These are phyloP conservation scores for Ailanthus altissimus DNA, from an alignment of 345 rosid species.

Conservation along the genomic window DNA sequence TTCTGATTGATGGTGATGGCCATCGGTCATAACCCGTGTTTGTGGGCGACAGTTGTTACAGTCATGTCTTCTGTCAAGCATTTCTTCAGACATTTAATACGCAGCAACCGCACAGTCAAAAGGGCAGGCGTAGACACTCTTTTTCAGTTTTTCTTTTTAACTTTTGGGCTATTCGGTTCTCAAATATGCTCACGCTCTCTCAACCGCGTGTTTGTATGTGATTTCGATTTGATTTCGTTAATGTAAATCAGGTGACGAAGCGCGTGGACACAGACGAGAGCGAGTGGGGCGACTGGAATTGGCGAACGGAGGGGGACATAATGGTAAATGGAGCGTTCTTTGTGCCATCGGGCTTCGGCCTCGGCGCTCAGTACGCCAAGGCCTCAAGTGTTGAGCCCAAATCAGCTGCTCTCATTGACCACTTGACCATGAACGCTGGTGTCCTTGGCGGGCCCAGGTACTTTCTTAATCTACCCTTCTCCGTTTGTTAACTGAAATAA, in stretches of 20 bases:
- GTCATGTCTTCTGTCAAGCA: too few relatives aligned
- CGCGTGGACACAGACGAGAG: slow-evolving; percentile 75
- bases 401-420: slow-evolving; percentile 58
- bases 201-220: not conserved
- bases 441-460: slow-evolving; percentile 82
- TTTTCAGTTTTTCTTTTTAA: too few relatives aligned
- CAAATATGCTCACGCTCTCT: not conserved
- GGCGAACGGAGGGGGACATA: slow-evolving; percentile 93
- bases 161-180: too few relatives aligned
- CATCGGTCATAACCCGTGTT: too few relatives aligned
- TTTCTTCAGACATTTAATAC: too few relatives aligned
- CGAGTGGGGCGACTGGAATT: slow-evolving; percentile 82
- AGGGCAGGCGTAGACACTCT: too few relatives aligned
- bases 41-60: too few relatives aligned
- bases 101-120: too few relatives aligned
- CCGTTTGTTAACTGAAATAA: slow-evolving; percentile 9
- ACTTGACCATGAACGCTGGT: slow-evolving; percentile 77
- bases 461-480: not conserved
- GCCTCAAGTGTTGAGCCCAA: slow-evolving; percentile 85
- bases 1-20: too few relatives aligned
- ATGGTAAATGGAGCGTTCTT: slow-evolving; percentile 92
- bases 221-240: not conserved
- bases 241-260: slow-evolving; percentile 70
- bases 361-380: slow-evolving; percentile 53
- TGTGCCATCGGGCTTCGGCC: slow-evolving; percentile 86